Base-by-base conservation (phyloP, 768 basidiomycete species). In the Omphalotus guepiniiformis region DNA sequence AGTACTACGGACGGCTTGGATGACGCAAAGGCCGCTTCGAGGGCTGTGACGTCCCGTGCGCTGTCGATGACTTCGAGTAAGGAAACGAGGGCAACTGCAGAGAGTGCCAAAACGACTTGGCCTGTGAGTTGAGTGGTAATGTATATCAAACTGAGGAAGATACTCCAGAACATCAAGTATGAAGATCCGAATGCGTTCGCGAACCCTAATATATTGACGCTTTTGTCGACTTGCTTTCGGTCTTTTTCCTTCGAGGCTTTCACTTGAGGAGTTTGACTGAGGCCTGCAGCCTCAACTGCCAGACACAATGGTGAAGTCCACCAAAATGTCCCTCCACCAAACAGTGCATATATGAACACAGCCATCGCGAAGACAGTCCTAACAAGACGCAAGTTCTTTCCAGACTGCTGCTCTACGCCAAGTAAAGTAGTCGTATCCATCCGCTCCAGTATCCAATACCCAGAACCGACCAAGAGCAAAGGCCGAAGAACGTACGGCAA, bases 171-270 rank as follows among this genome's bases (percentile, higher is more conserved):
- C 29, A 95, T 67, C 46, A 93, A 69, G 63, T 93, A 96, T 1
- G 90, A 81, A 13, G 93, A 83, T 13, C 93, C 95, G 57, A 83
- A 94, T 0, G 89, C 83, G 61, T 97, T 96, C 0, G 90, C 88
- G 58, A 84, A 95, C 0, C 94, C 94, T 1, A 92, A 64, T 1
- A 97, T 77, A 16, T 70, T 74, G 34, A 81, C 73, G 39, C 80
- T 74, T 13, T 60, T 59, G 72, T 41, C 48, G 60, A 35, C 67
- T 55, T 53, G 70, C 50, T 54, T 53, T 49, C 59, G 63, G 42
- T 44, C 58, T 43, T 36, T 63, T 56, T 41, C 54, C n/a, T n/a
- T n/a, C n/a, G n/a, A n/a, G n/a, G n/a, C n/a, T n/a, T n/a, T n/a
- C n/a, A n/a, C n/a, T n/a, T n/a, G n/a, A n/a, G n/a, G n/a, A n/a